A percentile compares a stretch with the other conserved stretches of the same genome.
Evolutionary conservation across 148 eudicot species (phyloP).

Genomic region (Chenopodium quinoa): DNA sequence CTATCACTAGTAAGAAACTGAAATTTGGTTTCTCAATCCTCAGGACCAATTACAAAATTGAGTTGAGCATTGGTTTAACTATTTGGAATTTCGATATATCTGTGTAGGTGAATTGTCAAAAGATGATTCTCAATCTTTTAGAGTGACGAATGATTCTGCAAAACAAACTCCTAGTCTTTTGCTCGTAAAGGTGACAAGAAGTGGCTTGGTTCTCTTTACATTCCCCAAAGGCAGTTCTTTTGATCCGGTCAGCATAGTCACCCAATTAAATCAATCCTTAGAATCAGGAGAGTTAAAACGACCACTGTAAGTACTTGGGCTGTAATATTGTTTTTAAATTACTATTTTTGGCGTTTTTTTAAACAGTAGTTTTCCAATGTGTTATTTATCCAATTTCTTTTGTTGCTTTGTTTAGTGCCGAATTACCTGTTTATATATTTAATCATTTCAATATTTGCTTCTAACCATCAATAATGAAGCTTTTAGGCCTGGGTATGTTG

Average conservation of each 20-base stretch:
- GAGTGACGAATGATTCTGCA: slow-evolving; percentile 23
- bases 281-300: slow-evolving; percentile 52
- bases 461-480: not conserved
- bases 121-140: slow-evolving; percentile 32
- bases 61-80: not conserved
- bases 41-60: not conserved
- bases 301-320: slow-evolving; percentile 62
- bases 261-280: slow-evolving; percentile 45
- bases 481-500: not conserved
- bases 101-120: slow-evolving; percentile 34
- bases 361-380: not conserved
- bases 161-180: slow-evolving; percentile 40
- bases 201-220: slow-evolving; percentile 70
- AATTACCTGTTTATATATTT: not conserved
- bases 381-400: not conserved
- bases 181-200: slow-evolving; percentile 68
- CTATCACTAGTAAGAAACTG: slow-evolving; percentile 29
- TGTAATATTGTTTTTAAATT: not conserved
- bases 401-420: not conserved
- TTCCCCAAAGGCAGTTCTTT: slow-evolving; percentile 41
- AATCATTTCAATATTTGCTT: not conserved
- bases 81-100: slow-evolving; percentile 8
- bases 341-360: not conserved
- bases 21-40: slow-evolving; percentile 5
- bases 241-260: slow-evolving; percentile 43